Percentiles rank a stretch among this genome's conserved stretches.
Evolutionary conservation across 2,329 filamentous ascomycete species (phyloP).

Genomic region (Fonsecaea monophora): DNA sequence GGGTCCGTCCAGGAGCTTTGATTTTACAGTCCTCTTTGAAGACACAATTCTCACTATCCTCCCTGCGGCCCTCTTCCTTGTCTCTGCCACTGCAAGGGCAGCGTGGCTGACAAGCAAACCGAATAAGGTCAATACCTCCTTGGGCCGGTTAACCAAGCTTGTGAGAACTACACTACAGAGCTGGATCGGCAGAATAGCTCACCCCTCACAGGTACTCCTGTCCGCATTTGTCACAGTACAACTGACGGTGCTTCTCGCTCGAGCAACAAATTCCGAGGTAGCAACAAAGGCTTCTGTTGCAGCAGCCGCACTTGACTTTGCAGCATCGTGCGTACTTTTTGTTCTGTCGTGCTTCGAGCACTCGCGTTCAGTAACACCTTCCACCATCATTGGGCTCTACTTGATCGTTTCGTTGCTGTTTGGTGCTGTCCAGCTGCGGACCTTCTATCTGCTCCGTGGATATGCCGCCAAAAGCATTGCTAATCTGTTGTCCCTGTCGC

Average conservation of each 20-base stretch:
- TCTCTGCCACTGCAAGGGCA: slow-evolving; percentile 47
- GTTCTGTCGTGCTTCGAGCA: slow-evolving; percentile 43
- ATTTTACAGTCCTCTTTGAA: slow-evolving; percentile 57
- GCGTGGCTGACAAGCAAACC: slow-evolving; percentile 45
- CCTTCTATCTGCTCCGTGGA: slow-evolving; percentile 36
- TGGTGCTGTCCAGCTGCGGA: slow-evolving; percentile 52
- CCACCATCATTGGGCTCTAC: slow-evolving; percentile 47
- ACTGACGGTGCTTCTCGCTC: slow-evolving; percentile 47
- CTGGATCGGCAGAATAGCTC: slow-evolving; percentile 13
- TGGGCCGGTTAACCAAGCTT: slow-evolving; percentile 35
- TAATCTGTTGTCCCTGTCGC: slow-evolving; percentile 50
- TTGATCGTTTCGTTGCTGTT: slow-evolving; percentile 52
- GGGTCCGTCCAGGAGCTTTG: slow-evolving; percentile 43
- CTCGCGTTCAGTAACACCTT: slow-evolving; percentile 42
- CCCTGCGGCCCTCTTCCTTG: slow-evolving; percentile 47
- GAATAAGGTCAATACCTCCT: slow-evolving; percentile 32
- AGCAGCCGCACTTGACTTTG: slow-evolving; percentile 33
- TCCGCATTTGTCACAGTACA: slow-evolving; percentile 46
- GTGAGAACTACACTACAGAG: slow-evolving; percentile 21
- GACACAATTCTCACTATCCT: slow-evolving; percentile 50
- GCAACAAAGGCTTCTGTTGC: slow-evolving; percentile 31
- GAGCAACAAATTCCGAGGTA: slow-evolving; percentile 32
- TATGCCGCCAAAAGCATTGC: slow-evolving; percentile 46
- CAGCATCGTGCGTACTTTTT: slow-evolving; percentile 36
- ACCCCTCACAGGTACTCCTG: slow-evolving; percentile 29